These are phyloP conservation scores for Clarireedia sp. DNA, from an alignment of 2,329 filamentous ascomycete genomes.

Conservation along the genomic window DNA sequence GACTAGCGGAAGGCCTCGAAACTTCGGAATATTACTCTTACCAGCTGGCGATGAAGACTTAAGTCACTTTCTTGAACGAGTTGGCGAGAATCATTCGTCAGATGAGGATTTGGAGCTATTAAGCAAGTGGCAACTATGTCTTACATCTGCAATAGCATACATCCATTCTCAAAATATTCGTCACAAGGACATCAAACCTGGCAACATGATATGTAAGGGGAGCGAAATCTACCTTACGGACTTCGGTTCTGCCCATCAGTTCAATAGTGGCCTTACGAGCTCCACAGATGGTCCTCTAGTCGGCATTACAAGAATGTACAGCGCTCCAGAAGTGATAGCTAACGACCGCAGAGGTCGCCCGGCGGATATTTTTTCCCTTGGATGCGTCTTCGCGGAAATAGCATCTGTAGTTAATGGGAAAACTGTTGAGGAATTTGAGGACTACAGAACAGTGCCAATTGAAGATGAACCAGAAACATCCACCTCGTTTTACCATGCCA, in stretches of 20 bases:
- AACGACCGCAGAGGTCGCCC: constrained; percentile 11
- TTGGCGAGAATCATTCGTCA: constrained; percentile 14
- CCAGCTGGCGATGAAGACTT: constrained; percentile 17
- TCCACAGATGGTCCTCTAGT: constrained; percentile 13
- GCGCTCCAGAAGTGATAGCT: constrained; percentile 15
- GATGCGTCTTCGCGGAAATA: constrained; percentile 17
- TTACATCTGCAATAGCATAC: constrained; percentile 15
- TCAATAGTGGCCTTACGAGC: constrained; percentile 14
- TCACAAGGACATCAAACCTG: constrained; percentile 20
- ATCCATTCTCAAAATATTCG: constrained; percentile 14
- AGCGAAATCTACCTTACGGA: constrained; percentile 16
- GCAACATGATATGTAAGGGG: constrained; percentile 16
- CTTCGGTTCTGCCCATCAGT: constrained; percentile 15
- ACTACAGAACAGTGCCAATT: constrained; percentile 14
- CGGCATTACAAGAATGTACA: constrained; percentile 17
- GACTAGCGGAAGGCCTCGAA: constrained; percentile 12
- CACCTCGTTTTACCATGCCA: constrained; percentile 16
- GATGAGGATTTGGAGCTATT: constrained; percentile 8
- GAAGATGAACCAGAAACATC: constrained; percentile 11
- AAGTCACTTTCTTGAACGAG: constrained; percentile 13
- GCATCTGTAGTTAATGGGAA: constrained; percentile 10
- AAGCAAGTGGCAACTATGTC: constrained; percentile 13
- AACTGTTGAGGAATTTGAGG: constrained; percentile 15
- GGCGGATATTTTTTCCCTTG: constrained; percentile 16
- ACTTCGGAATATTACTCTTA: constrained; percentile 14